Evolutionary conservation across 2,329 filamentous ascomycete species (phyloP).

Genomic region (Macrophomina pseudophaseolina): DNA sequence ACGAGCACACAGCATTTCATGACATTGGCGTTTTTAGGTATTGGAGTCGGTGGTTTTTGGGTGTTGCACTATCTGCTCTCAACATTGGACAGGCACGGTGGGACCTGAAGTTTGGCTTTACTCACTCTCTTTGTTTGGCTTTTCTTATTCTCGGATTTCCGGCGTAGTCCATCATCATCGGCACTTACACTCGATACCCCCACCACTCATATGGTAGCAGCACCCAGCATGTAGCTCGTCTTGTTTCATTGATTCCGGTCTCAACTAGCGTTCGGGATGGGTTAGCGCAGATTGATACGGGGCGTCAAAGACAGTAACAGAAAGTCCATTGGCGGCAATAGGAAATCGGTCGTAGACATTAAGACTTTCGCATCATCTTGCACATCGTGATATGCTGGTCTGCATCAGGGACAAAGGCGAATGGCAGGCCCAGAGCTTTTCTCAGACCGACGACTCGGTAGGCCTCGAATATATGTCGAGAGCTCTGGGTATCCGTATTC

Average conservation of each 20-base stretch:
- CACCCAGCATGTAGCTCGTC: slow-evolving; percentile 24
- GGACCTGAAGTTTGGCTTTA: slow-evolving; percentile 1
- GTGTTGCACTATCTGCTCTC: neutral
- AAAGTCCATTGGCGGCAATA: slow-evolving; percentile 19
- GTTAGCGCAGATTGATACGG: slow-evolving; percentile 21
- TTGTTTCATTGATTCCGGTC: slow-evolving; percentile 24
- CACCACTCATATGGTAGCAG: slow-evolving; percentile 23
- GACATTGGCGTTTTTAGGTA: slow-evolving; percentile 23
- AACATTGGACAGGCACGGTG: neutral
- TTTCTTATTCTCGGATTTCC: slow-evolving; percentile 12
- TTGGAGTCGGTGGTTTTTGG: slow-evolving; percentile 6
- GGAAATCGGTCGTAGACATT: slow-evolving; percentile 19
- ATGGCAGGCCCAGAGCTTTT: neutral
- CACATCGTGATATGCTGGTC: slow-evolving; percentile 2
- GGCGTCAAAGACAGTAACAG: slow-evolving; percentile 18
- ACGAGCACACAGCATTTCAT: slow-evolving; percentile 24
- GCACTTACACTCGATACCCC: slow-evolving; percentile 26
- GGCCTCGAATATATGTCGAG: neutral
- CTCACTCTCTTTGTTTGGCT: slow-evolving; percentile 19
- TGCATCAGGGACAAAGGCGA: neutral
- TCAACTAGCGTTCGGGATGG: slow-evolving; percentile 23
- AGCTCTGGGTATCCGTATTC: neutral
- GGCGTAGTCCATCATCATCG: slow-evolving; percentile 23
- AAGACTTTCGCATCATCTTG: neutral
- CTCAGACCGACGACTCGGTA: neutral